A percentile compares a stretch with the other conserved stretches of the same genome.
Evolutionary conservation across 192 early-diverging fungal species (phyloP).

Genomic region (Coemansia sp.): DNA sequence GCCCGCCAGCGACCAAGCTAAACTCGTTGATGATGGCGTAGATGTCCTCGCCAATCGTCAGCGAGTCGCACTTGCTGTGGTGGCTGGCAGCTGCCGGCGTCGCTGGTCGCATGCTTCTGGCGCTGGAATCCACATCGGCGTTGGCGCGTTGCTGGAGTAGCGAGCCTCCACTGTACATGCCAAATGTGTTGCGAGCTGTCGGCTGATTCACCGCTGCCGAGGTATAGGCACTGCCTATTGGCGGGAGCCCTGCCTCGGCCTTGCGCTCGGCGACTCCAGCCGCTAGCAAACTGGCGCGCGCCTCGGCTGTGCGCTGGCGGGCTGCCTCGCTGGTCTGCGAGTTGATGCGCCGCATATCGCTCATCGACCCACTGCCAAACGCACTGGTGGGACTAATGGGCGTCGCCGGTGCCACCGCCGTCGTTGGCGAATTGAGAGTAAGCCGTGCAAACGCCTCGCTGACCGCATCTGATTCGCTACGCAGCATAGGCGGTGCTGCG

Average conservation of each 20-base stretch:
- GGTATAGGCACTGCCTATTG: conserved; percentile 20
- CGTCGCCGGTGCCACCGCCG: not conserved
- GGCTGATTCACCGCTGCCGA: conserved; percentile 3
- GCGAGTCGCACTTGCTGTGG: conserved; percentile 27
- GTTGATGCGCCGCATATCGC: conserved; percentile 25
- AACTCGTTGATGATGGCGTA: conserved; percentile 50
- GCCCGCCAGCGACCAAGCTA: conserved; percentile 36
- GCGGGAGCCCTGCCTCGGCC: conserved; percentile 30
- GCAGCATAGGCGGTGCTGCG: not conserved
- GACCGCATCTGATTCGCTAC: conserved; percentile 16
- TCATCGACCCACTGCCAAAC: not conserved
- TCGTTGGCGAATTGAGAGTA: conserved; percentile 10
- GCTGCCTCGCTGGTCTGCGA: conserved; percentile 29
- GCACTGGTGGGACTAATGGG: conserved; percentile 1
- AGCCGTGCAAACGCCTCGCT: conserved; percentile 34
- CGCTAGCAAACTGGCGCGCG: conserved; percentile 47
- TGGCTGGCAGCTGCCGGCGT: not conserved
- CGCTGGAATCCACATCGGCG: not conserved
- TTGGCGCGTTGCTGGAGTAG: not conserved
- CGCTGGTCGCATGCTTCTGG: not conserved
- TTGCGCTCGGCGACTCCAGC: conserved; percentile 40
- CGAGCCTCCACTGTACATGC: conserved; percentile 10
- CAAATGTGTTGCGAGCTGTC: conserved; percentile 21
- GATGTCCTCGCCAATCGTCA: conserved; percentile 52
- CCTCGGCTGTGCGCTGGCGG: conserved; percentile 38